Base-by-base conservation (phyloP, 192 early-diverging fungal genomes). In the Umbelopsis ramanniana region DNA sequence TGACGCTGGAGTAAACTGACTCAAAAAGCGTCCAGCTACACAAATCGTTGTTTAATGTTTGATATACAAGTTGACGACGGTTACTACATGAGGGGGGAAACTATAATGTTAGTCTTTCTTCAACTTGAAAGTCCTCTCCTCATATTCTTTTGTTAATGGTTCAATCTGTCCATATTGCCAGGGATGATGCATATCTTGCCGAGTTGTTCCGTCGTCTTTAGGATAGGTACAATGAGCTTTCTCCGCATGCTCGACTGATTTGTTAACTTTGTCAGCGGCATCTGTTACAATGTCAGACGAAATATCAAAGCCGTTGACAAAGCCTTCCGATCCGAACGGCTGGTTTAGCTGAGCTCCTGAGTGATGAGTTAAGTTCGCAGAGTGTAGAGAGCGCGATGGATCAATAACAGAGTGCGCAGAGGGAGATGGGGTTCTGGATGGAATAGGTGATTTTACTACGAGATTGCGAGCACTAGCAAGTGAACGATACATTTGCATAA, bases 401-500 rank as follows among this genome's bases (percentile, higher is more conserved):
- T 50, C 48, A 10, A n/a, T 3, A 50, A 50, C n/a, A 2, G 48
- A 2, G n/a, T 50, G 15, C 1, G 48, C 11, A 6, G 17, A 15
- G n/a, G 48, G 48, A 50, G 48, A 50, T 50, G 48, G 48, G 7
- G 48, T 50, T 50, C 48, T 50, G 5, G 48, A 50, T n/a, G 48
- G 48, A 21, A 50, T 50, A 19, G 48, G 48, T 1, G 48, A 50
- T 15, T 50, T 50, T 50, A 15, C n/a, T 50, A 50, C n/a, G 11
- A 50, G 48, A 6, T 50, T 50, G 19, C 48, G 48, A 50, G 48
- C 4, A 50, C n/a, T 50, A 15, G 48, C 19, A 50, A 50, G 15
- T 1, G 48, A 50, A 50, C 48, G 48, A 50, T 50, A 50, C 48
- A 50, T 50, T 50, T 50, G 40, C 40, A 43, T 43, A 43, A 43